Conservation (phyloP, 768 basidiomycete genomes). For the Leccinellum rugosiceps region DNA sequence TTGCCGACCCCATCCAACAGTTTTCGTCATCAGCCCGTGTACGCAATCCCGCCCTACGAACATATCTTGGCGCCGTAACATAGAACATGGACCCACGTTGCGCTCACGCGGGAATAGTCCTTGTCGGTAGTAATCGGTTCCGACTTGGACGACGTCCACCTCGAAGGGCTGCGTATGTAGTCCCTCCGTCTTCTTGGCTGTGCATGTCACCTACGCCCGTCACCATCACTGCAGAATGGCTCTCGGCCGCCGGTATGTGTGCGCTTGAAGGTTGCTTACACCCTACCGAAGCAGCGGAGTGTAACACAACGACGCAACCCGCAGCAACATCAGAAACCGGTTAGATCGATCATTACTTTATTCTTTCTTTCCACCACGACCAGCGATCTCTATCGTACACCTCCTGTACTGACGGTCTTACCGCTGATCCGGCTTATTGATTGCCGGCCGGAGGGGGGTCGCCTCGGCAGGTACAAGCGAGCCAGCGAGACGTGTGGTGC, state of each 20-base stretch:
- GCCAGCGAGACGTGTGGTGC: not conserved
- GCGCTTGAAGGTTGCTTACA: not conserved
- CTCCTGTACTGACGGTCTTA: not conserved
- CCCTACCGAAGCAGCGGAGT: not conserved
- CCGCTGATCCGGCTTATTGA: not conserved
- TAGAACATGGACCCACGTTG: slow-evolving; percentile 2
- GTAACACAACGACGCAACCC: not conserved
- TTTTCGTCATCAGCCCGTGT: not conserved
- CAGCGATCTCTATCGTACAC: not conserved
- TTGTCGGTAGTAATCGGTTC: not conserved
- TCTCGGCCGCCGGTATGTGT: not conserved
- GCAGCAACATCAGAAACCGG: not conserved
- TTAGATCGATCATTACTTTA: not conserved
- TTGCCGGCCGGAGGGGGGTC: not conserved
- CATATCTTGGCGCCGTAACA: not conserved
- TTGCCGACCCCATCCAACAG: not conserved
- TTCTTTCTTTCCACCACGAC: not conserved
- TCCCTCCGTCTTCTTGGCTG: not conserved
- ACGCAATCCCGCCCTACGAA: not conserved
- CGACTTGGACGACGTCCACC: not conserved
- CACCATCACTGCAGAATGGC: not conserved
- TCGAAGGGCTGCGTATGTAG: too few species aligned
- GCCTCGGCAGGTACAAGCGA: not conserved
- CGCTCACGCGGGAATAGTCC: not conserved
- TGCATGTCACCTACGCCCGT: not conserved